Evolutionary conservation across 192 early-diverging fungal species (phyloP).

Genomic region (Mortierella alpina): DNA sequence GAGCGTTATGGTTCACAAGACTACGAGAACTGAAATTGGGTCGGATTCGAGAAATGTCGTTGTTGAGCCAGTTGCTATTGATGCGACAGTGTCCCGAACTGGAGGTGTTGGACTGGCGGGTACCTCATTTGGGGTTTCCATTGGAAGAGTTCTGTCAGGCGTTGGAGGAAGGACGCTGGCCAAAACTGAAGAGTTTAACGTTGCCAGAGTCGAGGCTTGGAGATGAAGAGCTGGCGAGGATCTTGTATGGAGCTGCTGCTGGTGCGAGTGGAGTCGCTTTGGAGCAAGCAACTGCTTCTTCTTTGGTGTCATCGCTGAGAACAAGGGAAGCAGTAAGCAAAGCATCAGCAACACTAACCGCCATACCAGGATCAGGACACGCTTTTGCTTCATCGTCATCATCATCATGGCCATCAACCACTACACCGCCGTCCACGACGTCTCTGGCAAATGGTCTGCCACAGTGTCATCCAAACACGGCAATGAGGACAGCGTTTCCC

Average conservation of each 20-base stretch:
- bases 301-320: background rate
- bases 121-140: slow-evolving; percentile 29
- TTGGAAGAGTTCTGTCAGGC: slow-evolving; percentile 33
- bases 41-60: slow-evolving; percentile 9
- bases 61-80: slow-evolving; percentile 15
- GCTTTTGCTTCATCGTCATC: too few species aligned
- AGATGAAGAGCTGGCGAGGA: slow-evolving; percentile 13
- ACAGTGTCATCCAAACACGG: too few species aligned
- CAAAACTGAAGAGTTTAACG: slow-evolving; percentile 1
- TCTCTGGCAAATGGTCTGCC: too few species aligned
- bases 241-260: background rate
- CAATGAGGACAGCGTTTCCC: too few species aligned
- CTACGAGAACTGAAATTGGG: slow-evolving; percentile 19
- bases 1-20: slow-evolving; percentile 9
- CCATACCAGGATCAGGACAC: too few species aligned
- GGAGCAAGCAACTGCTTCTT: background rate
- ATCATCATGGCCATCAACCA: too few species aligned
- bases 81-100: slow-evolving; percentile 27
- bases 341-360: too few species aligned
- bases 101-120: slow-evolving; percentile 22
- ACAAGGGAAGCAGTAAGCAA: background rate
- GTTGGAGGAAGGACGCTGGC: slow-evolving; percentile 8
- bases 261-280: background rate
- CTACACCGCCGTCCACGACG: too few species aligned
- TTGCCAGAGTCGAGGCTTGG: slow-evolving; percentile 24